Evolutionary conservation across 2,329 filamentous ascomycete species (phyloP), one percentile per base, ranked within the genome.

Genomic region (Trichophaea hybrida): DNA sequence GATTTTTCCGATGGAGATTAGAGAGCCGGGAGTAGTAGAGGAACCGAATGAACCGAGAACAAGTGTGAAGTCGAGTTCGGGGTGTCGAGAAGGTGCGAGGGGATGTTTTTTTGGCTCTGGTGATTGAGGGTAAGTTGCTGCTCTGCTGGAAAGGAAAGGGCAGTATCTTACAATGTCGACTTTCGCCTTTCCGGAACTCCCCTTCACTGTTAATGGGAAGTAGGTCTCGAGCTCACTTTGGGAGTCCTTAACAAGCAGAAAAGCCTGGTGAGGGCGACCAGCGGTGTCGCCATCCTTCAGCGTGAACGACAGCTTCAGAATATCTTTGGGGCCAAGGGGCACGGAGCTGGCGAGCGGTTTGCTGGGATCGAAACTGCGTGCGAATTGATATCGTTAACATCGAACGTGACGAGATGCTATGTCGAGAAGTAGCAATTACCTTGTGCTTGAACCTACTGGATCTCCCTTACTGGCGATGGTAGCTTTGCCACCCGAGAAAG

Each of bases 261-360:
- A 96, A 5, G 89, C 89, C 74, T 98, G 93, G 74, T 98, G 93
- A 68, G 93, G 88, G 66, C 86, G 82, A 77, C 89, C 91, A 51
- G 81, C 79, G 68, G 82, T 84, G 73, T 83, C 82, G 70, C 80
- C 83, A 69, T 95, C 88, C 71, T 85, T 85, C 6, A 88, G 80
- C 37, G 88, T 94, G 69, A 98, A 75, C 66, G 82, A 74, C 66
- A 98, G 75, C 76, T 93, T 95, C 70, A 97, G 76, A 46, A 82
- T 82, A 70, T 94, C 89, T 57, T 80, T 72, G 57, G 78, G 73
- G 63, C 82, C 80, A 63, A 97, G 76, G 8, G 77, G 73, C 46
- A 96, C 71, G 10, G 83, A 74, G 54, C 80, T 80, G 56, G 80
- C 74, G 64, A 90, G 76, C 15, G 82, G 78, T 6, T 78, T 75